These are phyloP conservation scores for Claviceps pazoutovae DNA, from an alignment of 2,329 filamentous ascomycete species.

Conservation along the genomic window DNA sequence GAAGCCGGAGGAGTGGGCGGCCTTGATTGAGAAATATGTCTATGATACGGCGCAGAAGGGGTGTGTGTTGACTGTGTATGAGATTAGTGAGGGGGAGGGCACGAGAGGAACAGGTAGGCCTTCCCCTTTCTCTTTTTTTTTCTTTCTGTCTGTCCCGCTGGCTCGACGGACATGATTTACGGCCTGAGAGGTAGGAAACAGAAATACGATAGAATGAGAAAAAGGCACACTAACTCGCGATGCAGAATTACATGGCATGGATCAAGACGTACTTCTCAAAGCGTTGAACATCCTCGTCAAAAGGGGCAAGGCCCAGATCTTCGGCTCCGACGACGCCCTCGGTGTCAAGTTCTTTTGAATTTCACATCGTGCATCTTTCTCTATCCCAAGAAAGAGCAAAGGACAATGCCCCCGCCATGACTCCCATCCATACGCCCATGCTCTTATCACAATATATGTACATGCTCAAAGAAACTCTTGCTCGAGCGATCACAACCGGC, in stretches of 20 bases:
- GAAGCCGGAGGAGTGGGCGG: conserved; percentile 82
- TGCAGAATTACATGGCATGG: conserved; percentile 76
- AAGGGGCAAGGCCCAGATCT: conserved; percentile 82
- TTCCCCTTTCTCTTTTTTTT: no score
- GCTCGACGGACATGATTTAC: background rate
- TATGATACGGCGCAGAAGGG: conserved; percentile 83
- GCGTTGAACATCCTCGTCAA: conserved; percentile 73
- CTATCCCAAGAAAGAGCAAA: background rate
- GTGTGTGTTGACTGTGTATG: conserved; percentile 81
- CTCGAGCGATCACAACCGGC: background rate
- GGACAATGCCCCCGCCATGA: background rate
- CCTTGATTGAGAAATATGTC: conserved; percentile 62
- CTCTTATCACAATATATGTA: background rate
- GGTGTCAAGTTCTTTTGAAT: conserved; percentile 95
- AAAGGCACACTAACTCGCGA: background rate
- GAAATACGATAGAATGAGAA: no score
- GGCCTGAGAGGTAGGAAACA: background rate
- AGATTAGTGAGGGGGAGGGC: conserved; percentile 76
- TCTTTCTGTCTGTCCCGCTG: background rate
- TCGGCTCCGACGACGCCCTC: conserved; percentile 74
- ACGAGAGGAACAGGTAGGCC: conserved; percentile 50
- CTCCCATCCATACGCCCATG: background rate
- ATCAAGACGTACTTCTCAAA: conserved; percentile 65
- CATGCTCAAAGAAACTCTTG: background rate
- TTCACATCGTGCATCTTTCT: background rate